Percentiles rank a stretch among this genome's conserved stretches.
Conservation (phyloP, 2,329 filamentous ascomycete species). For the Hortaea werneckii region DNA sequence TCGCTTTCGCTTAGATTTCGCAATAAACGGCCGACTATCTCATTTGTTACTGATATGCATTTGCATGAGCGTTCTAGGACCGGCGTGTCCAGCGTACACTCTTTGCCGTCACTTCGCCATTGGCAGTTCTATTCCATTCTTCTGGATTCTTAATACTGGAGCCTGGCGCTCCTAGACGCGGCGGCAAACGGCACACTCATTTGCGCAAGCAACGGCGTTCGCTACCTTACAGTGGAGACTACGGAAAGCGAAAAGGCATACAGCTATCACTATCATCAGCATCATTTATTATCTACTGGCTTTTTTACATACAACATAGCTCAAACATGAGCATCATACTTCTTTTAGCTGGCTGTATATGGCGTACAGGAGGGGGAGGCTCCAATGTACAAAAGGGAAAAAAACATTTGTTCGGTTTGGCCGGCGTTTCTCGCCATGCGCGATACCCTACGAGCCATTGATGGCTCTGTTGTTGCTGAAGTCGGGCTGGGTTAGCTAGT, state of each 20-base stretch:
- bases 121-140: background rate
- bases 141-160: background rate
- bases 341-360: background rate
- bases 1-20: background rate
- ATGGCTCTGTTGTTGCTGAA: background rate
- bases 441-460: background rate
- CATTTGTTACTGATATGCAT: constrained; percentile 1
- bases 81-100: background rate
- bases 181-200: constrained; percentile 2
- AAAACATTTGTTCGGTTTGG: background rate
- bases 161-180: background rate
- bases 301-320: too few relatives aligned
- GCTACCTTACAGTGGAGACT: too few relatives aligned
- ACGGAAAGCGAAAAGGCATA: too few relatives aligned
- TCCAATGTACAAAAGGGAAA: background rate
- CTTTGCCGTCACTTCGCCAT: background rate
- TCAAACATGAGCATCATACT: too few relatives aligned
- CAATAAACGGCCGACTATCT: background rate
- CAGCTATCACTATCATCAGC: too few relatives aligned
- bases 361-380: background rate
- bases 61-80: constrained; percentile 2
- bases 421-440: background rate
- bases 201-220: background rate
- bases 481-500: too few relatives aligned
- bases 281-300: too few relatives aligned